Conservation (phyloP, 2,329 filamentous ascomycete species). For the Trichoderma atrobrunneum region DNA sequence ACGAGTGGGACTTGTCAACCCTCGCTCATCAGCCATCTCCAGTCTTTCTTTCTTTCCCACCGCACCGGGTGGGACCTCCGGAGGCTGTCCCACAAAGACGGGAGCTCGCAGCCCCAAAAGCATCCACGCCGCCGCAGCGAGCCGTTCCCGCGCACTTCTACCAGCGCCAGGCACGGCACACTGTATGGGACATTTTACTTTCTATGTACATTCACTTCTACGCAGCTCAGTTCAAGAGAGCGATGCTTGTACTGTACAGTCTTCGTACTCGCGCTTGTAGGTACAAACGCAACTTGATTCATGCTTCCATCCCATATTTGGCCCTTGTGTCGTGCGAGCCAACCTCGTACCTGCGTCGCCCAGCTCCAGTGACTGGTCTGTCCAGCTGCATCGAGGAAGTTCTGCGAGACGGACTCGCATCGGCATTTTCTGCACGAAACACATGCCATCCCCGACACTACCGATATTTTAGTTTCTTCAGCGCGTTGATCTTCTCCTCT, state of each 20-base stretch:
- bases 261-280: neutral
- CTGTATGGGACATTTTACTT: conserved; percentile 2
- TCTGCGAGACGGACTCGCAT: neutral
- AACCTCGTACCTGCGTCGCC: conserved; percentile 12
- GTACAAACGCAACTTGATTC: too few relatives aligned
- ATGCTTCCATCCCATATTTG: neutral
- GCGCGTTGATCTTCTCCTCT: neutral
- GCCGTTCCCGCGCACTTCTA: conserved; percentile 18
- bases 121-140: conserved; percentile 19
- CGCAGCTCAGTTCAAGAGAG: neutral
- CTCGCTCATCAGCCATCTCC: neutral
- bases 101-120: conserved; percentile 17
- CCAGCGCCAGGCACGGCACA: conserved; percentile 19
- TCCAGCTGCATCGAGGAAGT: neutral
- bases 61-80: conserved; percentile 19
- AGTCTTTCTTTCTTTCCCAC: neutral
- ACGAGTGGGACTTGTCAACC: neutral
- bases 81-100: conserved; percentile 18
- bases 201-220: neutral
- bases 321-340: conserved; percentile 4
- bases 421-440: neutral
- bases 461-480: neutral
- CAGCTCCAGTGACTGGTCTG: neutral
- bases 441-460: neutral
- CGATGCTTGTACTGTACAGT: neutral